A percentile compares a stretch with the other conserved stretches of the same genome.
phyloP scores from a whole-genome alignment of 225 moss, liverwort and hornwort genomes.

The Anthoceros angustus region DNA sequence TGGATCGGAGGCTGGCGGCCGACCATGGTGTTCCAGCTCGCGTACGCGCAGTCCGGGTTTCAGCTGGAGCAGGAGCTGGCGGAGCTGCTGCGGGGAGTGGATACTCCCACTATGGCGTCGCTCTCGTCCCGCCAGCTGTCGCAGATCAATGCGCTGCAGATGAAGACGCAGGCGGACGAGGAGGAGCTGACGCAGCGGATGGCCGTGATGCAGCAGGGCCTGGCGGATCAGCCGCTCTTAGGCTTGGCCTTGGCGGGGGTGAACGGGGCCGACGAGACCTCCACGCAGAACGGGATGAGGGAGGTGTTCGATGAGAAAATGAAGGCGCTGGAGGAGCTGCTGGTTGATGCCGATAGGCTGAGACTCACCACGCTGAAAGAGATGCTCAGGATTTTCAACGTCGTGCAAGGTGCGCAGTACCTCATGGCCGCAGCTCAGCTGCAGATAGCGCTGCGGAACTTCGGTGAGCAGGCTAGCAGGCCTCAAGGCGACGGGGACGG shows the following conservation, averaged over 20 bases:
- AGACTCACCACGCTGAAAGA: constrained; percentile 10
- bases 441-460: constrained; percentile 10
- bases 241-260: constrained; percentile 12
- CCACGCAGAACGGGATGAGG: constrained; percentile 2
- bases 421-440: constrained; percentile 20
- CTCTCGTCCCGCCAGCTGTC: constrained; percentile 27
- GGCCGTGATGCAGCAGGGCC: constrained; percentile 31
- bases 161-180: constrained; percentile 22
- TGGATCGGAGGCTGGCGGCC: constrained; percentile 55
- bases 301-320: constrained; percentile 23
- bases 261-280: not conserved
- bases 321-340: constrained; percentile 16
- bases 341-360: constrained; percentile 18
- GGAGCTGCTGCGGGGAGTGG: constrained; percentile 26
- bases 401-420: constrained; percentile 20
- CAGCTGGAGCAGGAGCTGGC: constrained; percentile 34
- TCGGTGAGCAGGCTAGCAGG: constrained; percentile 9
- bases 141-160: constrained; percentile 21
- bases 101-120: constrained; percentile 26
- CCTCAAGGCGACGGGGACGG: not conserved
- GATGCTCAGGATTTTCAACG: constrained; percentile 15
- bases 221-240: constrained; percentile 33
- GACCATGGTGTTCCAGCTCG: constrained; percentile 31
- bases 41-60: constrained; percentile 32
- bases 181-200: constrained; percentile 22